These are phyloP conservation scores for Pyrenophora teres DNA, from an alignment of 2,329 filamentous ascomycete genomes.

Conservation along the genomic window DNA sequence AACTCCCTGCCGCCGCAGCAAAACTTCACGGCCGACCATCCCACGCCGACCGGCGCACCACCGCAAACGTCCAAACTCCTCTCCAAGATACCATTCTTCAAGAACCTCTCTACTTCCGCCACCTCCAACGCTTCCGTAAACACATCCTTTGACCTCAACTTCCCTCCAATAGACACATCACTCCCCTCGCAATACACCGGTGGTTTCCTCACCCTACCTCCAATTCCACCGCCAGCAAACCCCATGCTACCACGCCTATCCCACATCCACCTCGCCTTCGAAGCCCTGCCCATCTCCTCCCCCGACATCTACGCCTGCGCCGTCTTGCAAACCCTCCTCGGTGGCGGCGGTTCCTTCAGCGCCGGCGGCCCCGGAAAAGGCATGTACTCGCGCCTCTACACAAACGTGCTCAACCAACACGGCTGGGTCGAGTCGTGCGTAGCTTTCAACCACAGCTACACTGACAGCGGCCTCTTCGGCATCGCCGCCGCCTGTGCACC, in stretches of 20 bases:
- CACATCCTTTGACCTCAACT: constrained; percentile 55
- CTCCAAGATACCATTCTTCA: constrained; percentile 86
- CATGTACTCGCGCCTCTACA: constrained; percentile 98
- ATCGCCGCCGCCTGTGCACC: constrained; percentile 88
- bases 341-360: constrained; percentile 94
- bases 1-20: constrained; percentile 47
- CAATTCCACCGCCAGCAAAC: constrained; percentile 76
- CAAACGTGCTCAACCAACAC: constrained; percentile 95
- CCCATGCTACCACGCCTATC: constrained; percentile 80
- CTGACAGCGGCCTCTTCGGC: constrained; percentile 91
- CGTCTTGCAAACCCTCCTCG: constrained; percentile 91
- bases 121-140: constrained; percentile 61
- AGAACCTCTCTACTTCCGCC: constrained; percentile 80
- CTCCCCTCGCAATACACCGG: constrained; percentile 84
- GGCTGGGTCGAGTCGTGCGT: constrained; percentile 96
- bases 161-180: constrained; percentile 61
- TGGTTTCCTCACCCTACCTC: constrained; percentile 84
- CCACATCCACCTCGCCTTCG: constrained; percentile 94
- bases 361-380: constrained; percentile 96
- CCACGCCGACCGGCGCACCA: constrained; percentile 46
- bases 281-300: constrained; percentile 86
- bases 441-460: constrained; percentile 97
- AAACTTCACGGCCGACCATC: constrained; percentile 50
- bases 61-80: constrained; percentile 68
- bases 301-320: constrained; percentile 96